These are phyloP conservation scores for Gomphus sp. DNA, from an alignment of 1,284 basidiomycete species.

Conservation along the genomic window DNA sequence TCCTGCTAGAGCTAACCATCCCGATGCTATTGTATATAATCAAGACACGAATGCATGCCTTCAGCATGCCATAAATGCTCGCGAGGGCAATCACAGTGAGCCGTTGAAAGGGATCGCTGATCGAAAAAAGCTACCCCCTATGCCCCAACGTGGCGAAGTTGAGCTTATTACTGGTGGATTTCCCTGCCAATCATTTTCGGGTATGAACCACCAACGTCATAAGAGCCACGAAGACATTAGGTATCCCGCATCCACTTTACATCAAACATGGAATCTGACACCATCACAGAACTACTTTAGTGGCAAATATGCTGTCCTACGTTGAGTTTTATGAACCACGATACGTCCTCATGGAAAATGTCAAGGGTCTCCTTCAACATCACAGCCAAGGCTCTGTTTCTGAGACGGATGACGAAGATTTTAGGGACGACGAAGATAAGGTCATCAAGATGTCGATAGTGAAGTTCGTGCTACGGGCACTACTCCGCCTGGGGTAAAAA, in stretches of 20 bases:
- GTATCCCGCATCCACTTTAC: slow-evolving; percentile 21
- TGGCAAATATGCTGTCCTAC: slow-evolving; percentile 63
- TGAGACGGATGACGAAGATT: slow-evolving; percentile 19
- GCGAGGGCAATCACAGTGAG: slow-evolving; percentile 29
- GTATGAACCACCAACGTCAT: slow-evolving; percentile 31
- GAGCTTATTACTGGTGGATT: slow-evolving; percentile 68
- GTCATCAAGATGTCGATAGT: slow-evolving; percentile 48
- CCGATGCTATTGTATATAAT: slow-evolving; percentile 47
- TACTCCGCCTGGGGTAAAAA: slow-evolving; percentile 51
- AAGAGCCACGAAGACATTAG: slow-evolving; percentile 53
- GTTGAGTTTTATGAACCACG: slow-evolving; percentile 57
- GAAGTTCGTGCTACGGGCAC: slow-evolving; percentile 50
- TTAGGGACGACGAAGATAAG: slow-evolving; percentile 17
- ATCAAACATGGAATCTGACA: neutral
- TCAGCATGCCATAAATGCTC: slow-evolving; percentile 32
- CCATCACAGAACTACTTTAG: slow-evolving; percentile 43
- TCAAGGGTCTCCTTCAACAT: slow-evolving; percentile 45
- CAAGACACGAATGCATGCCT: slow-evolving; percentile 53
- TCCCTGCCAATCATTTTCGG: slow-evolving; percentile 62
- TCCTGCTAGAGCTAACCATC: slow-evolving; percentile 45
- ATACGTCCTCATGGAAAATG: slow-evolving; percentile 65
- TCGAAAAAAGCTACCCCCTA: slow-evolving; percentile 27
- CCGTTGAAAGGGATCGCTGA: slow-evolving; percentile 28
- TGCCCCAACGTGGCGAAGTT: slow-evolving; percentile 50
- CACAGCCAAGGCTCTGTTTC: slow-evolving; percentile 19